These are phyloP conservation scores for Vachellia collinsii DNA, from an alignment of 306 rosid species.

Conservation along the genomic window DNA sequence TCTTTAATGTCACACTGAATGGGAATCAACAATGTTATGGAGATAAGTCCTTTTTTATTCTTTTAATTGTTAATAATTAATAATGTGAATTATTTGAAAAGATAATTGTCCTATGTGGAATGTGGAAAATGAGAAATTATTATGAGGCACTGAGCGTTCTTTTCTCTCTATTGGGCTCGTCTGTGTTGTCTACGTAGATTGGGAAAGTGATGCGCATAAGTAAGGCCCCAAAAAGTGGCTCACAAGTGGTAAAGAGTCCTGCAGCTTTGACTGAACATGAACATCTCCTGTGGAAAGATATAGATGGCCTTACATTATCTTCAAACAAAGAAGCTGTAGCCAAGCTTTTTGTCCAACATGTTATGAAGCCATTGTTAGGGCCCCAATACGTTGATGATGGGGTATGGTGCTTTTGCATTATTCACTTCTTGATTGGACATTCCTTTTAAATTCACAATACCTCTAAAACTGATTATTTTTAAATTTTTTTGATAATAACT, in stretches of 20 bases:
- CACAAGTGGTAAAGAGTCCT: constrained; percentile 38
- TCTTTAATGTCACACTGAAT: background rate
- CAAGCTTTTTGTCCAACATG: constrained; percentile 56
- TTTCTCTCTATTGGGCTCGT: background rate
- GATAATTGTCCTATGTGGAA: background rate
- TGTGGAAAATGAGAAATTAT: background rate
- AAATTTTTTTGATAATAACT: background rate
- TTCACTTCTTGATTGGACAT: background rate
- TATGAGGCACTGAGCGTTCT: background rate
- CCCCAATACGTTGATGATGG: constrained; percentile 78
- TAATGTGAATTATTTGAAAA: background rate
- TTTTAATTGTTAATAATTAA: background rate
- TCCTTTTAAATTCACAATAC: background rate
- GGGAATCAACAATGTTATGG: background rate
- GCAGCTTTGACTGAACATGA: constrained; percentile 61
- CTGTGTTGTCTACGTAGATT: constrained; percentile 46
- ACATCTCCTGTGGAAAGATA: constrained; percentile 68
- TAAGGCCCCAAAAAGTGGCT: constrained; percentile 58
- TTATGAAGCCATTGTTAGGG: constrained; percentile 86
- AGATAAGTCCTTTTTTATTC: background rate
- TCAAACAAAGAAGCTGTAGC: constrained; percentile 57
- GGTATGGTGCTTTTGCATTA: constrained; percentile 45
- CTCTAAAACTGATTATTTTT: background rate
- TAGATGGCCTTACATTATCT: constrained; percentile 53
- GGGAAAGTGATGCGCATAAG: constrained; percentile 87